Evolutionary conservation across 2,329 filamentous ascomycete genomes (phyloP).

Genomic region (Ceratocystis alfenasii): DNA sequence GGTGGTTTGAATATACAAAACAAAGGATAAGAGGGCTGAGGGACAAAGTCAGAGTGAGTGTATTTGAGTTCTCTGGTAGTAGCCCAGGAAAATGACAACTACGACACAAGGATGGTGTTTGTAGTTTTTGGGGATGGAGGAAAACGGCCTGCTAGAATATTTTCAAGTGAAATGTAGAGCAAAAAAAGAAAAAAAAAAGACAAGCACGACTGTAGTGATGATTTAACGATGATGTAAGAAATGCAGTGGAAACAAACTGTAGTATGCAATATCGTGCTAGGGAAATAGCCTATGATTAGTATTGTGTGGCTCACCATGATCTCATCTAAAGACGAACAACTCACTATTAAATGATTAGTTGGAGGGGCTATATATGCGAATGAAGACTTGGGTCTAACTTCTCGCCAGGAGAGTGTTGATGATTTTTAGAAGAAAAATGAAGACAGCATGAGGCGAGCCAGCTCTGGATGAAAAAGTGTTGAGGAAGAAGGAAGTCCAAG

Average conservation of each 20-base stretch:
- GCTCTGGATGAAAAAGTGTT: not conserved
- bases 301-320: no score
- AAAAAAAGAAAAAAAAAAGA: not conserved
- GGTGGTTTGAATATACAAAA: not conserved
- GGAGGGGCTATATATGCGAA: not conserved
- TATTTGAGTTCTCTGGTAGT: not conserved
- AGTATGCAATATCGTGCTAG: not conserved
- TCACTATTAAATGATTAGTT: constrained; percentile 2
- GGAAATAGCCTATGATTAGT: no score
- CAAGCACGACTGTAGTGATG: no score
- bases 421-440: not conserved
- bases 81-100: not conserved
- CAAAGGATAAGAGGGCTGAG: not conserved
- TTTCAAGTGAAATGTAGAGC: no score
- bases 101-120: not conserved
- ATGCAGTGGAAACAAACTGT: no score
- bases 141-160: not conserved
- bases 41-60: not conserved
- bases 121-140: not conserved
- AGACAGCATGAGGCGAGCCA: not conserved
- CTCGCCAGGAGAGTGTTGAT: not conserved
- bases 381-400: not conserved
- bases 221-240: not conserved
- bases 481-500: not conserved
- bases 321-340: not conserved